Evolutionary conservation across 257 asterid species (phyloP).

Genomic region (Leptodermis oblonga): DNA sequence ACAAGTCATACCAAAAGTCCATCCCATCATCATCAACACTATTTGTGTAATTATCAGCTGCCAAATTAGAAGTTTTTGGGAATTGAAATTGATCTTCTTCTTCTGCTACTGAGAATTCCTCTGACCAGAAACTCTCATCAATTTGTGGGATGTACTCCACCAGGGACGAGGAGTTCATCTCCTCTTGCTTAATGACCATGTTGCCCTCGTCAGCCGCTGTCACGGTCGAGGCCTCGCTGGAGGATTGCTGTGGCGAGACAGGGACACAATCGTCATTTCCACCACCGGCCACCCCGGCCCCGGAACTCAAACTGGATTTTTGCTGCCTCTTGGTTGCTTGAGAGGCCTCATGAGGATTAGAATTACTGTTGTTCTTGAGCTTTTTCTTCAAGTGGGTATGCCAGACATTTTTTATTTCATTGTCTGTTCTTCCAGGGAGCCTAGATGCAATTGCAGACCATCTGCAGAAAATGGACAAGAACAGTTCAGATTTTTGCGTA

Average conservation of each 20-base stretch:
- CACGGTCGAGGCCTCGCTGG: constrained; percentile 61
- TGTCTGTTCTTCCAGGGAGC: constrained; percentile 85
- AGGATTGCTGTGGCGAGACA: constrained; percentile 38
- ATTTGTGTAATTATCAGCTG: not conserved
- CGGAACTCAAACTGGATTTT: not conserved
- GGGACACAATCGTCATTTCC: constrained; percentile 10
- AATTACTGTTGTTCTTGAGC: constrained; percentile 33
- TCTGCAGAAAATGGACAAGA: constrained; percentile 35
- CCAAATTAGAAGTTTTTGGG: constrained; percentile 20
- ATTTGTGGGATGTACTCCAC: constrained; percentile 38
- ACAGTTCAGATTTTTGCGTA: not conserved
- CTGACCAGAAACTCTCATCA: constrained; percentile 72
- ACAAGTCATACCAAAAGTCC: constrained; percentile 86
- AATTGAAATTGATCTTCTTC: constrained; percentile 12
- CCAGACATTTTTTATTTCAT: constrained; percentile 89
- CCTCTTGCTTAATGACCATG: constrained; percentile 31
- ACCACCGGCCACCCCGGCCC: not conserved
- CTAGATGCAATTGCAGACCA: constrained; percentile 90
- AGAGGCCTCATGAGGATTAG: constrained; percentile 26
- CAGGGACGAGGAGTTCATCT: constrained; percentile 31
- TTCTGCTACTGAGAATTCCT: constrained; percentile 30
- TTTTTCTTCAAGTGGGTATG: constrained; percentile 81
- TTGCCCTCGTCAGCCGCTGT: constrained; percentile 4
- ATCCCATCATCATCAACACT: constrained; percentile 31
- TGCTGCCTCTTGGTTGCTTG: constrained; percentile 35